These are phyloP conservation scores for Alternaria gaisen DNA, from an alignment of 2,329 filamentous ascomycete genomes.

Conservation along the genomic window DNA sequence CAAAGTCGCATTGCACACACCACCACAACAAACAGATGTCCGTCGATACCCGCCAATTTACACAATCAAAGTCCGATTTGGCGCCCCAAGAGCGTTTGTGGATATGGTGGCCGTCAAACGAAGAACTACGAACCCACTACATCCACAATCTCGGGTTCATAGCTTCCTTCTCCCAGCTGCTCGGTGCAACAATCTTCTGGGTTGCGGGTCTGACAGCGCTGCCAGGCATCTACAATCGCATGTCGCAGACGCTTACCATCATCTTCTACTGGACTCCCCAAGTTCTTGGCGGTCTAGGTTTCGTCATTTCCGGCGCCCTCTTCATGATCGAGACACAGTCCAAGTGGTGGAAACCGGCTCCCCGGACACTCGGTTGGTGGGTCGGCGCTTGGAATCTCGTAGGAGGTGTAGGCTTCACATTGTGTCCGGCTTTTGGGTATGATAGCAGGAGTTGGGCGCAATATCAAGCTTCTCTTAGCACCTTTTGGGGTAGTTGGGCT, in stretches of 20 bases:
- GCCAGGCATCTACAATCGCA: conserved; percentile 62
- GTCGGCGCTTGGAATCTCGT: conserved; percentile 59
- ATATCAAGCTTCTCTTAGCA: conserved; percentile 43
- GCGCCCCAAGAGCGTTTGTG: conserved; percentile 50
- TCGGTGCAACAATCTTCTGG: conserved; percentile 71
- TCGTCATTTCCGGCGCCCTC: conserved; percentile 65
- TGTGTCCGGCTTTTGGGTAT: conserved; percentile 49
- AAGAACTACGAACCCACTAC: conserved; percentile 68
- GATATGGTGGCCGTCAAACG: conserved; percentile 67
- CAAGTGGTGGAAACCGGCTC: conserved; percentile 69
- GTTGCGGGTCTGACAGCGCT: conserved; percentile 69
- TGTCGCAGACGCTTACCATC: conserved; percentile 60
- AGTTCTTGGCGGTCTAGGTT: conserved; percentile 69
- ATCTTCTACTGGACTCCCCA: conserved; percentile 70
- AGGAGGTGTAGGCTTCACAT: conserved; percentile 69
- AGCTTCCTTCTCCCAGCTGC: conserved; percentile 64
- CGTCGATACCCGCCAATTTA: conserved; percentile 26
- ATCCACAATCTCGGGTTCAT: conserved; percentile 70
- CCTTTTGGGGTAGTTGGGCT: conserved; percentile 49
- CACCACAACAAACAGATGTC: conserved; percentile 51
- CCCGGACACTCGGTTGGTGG: conserved; percentile 18
- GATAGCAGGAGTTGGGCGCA: conserved; percentile 42
- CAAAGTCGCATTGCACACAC: conserved; percentile 41
- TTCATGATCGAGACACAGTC: conserved; percentile 74
- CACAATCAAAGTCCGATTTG: neutral